Base-by-base conservation (phyloP, 2,329 filamentous ascomycete genomes). In the Cryphonectria naterciae region DNA sequence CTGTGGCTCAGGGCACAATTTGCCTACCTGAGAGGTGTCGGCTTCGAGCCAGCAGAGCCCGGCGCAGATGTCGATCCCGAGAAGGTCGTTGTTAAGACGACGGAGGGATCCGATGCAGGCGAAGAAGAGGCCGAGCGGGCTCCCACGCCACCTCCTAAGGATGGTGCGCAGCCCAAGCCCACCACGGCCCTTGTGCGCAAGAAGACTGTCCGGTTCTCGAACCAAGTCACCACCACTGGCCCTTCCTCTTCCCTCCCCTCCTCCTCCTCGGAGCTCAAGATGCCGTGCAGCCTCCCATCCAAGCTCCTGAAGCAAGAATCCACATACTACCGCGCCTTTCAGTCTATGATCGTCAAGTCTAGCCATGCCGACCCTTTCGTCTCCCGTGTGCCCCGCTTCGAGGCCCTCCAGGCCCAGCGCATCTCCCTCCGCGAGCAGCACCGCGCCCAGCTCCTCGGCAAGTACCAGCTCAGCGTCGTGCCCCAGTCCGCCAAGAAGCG, bases 321-420 rank as follows among this genome's bases (percentile, higher is more conserved):
- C 4, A 92, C 95, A 6, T 98, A 97, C 81, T 95, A 94, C 82
- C 91, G 93, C 73, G 94, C 94, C 13, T 98, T 97, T 79, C 90
- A 94, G 75, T 90, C 92, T 77, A 87, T 93, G 75, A 83, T 91
- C 62, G 87, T 92, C 71, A 88, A 88, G 43, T 89, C 89, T 19
- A 89, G 88, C 70, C 85, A 86, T 68, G 84, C 86, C 25, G 96
- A 98, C 80, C 90, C 91, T 13, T 97, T 97, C 78, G 88, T 97
- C 68, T 93, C 97, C 80, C 92, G 93, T 58, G 89, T 93, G 70
- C 88, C 93, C 35, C 92, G 96, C 65, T 97, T 95, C 72, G 95
- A 98, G 79, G 93, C 94, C 35, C 86, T 98, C 64, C 95, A 98
- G 79, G 89, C 94, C 39, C 89, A 92, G 77, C 92, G 96, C 54